Conservation (phyloP, 257 asterid species). For the Lantana camara region DNA sequence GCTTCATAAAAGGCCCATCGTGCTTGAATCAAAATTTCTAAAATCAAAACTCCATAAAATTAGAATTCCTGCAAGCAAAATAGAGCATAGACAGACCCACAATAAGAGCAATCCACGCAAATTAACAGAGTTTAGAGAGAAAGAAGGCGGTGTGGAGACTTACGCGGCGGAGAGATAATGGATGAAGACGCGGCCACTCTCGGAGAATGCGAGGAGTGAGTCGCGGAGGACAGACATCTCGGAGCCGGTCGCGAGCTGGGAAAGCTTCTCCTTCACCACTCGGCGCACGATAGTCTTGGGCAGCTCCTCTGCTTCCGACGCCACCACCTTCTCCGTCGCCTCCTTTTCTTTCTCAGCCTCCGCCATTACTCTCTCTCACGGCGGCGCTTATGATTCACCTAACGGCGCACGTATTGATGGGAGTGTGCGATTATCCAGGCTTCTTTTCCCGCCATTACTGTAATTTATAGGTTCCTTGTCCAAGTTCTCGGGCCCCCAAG, state of each 20-base stretch:
- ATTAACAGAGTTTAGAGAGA: slow-evolving; percentile 5
- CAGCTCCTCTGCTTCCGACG: slow-evolving; percentile 64
- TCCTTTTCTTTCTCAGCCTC: slow-evolving; percentile 40
- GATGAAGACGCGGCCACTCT: slow-evolving; percentile 79
- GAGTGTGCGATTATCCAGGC: slow-evolving; percentile 13
- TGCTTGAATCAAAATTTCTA: not conserved
- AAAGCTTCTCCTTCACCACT: slow-evolving; percentile 86
- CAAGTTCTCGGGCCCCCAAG: not conserved
- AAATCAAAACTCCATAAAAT: not conserved
- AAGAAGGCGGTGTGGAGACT: slow-evolving; percentile 21
- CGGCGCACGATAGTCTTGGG: slow-evolving; percentile 93
- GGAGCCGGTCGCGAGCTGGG: slow-evolving; percentile 65
- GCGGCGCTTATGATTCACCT: slow-evolving; percentile 15
- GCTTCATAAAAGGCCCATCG: not conserved
- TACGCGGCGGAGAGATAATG: slow-evolving; percentile 91
- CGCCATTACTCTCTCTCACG: slow-evolving; percentile 35
- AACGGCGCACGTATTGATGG: slow-evolving; percentile 12
- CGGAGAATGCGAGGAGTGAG: slow-evolving; percentile 80
- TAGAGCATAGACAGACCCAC: not conserved
- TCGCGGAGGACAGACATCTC: slow-evolving; percentile 78
- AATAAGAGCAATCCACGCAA: slow-evolving; percentile 4
- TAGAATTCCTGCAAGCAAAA: not conserved
- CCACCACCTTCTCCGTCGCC: slow-evolving; percentile 44
- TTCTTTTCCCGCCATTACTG: slow-evolving; percentile 39
- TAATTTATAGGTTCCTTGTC: too few relatives aligned